These are phyloP conservation scores for Botrytis squamosa DNA, from an alignment of 2,329 filamentous ascomycete species.

Conservation along the genomic window DNA sequence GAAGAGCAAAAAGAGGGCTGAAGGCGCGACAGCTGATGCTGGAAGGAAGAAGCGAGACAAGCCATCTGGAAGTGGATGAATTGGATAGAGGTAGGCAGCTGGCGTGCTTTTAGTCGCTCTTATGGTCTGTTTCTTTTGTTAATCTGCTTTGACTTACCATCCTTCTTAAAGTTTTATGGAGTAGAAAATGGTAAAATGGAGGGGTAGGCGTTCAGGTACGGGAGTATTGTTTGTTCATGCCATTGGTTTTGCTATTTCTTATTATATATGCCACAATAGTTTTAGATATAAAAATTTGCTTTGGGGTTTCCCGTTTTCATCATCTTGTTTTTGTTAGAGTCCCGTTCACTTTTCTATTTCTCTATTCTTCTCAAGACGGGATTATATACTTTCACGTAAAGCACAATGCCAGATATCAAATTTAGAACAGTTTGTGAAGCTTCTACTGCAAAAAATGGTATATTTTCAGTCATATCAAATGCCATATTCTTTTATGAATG, in stretches of 20 bases:
- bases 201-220: neutral
- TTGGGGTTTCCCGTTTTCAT: neutral
- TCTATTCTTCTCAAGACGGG: too few relatives aligned
- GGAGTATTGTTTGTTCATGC: neutral
- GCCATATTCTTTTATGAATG: neutral
- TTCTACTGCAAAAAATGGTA: neutral
- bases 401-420: neutral
- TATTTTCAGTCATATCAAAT: neutral
- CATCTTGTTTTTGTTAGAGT: neutral
- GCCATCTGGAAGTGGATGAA: neutral
- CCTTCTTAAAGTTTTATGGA: rapidly evolving
- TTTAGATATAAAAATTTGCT: neutral
- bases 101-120: too few relatives aligned
- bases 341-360: neutral
- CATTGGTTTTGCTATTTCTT: neutral
- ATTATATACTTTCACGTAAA: neutral
- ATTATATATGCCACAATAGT: neutral
- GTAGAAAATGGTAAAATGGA: neutral
- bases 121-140: neutral
- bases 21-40: neutral
- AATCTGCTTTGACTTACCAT: too few relatives aligned
- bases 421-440: too few relatives aligned
- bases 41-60: neutral
- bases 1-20: neutral
- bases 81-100: neutral